Evolutionary conservation across 352 stramenopile genomes (phyloP), one percentile per base, ranked within the genome.

Genomic region (Globisporangium heterothallicum): DNA sequence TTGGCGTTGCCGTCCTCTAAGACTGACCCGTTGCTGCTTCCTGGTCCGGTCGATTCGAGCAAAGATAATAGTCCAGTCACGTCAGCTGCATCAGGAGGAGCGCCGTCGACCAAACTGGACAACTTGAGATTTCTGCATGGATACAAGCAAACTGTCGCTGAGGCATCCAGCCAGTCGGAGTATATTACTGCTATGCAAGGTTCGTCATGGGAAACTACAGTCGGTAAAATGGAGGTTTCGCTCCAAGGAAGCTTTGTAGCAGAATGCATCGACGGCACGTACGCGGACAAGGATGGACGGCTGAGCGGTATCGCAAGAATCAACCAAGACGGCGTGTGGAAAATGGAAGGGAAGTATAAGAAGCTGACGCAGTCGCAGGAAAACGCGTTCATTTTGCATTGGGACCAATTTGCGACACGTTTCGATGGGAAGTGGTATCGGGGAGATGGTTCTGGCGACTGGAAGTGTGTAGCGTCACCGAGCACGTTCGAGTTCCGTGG

Each of bases 381-480:
- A 14, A 92, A 94, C 38, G 77, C 80, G 12, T 71, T 88, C 7
- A 68, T 72, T 14, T 51, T 92, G 5, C 70, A 81, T 45, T 92
- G 81, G 75, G 65, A 90, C 44, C 59, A 64, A 9, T 56, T 36
- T 25, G 59, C 65, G 22, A 71, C 72, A 19, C 74, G 77, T 18
- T 92, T 95, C 51, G 68, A 88, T 38, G 84, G 84, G 3, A 89
- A 91, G 55, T 95, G 81, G 81, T 92, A 80, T 63, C 82, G 84
- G 18, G 84, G 84, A 24, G 83, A 95, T 49, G 83, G 80, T 6
- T 82, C 83, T 3, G 84, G 83, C 8, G 75, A 85, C 24, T 92
- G 83, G 82, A 88, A 84, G 50, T 95, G 83, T 45, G 53, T 87
- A 24, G 49, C 64, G 7, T 64, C 70, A 9, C 66, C 77, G 6